Conservation (phyloP, 805 yeast genomes). For the Barnettozyma pratensis region DNA sequence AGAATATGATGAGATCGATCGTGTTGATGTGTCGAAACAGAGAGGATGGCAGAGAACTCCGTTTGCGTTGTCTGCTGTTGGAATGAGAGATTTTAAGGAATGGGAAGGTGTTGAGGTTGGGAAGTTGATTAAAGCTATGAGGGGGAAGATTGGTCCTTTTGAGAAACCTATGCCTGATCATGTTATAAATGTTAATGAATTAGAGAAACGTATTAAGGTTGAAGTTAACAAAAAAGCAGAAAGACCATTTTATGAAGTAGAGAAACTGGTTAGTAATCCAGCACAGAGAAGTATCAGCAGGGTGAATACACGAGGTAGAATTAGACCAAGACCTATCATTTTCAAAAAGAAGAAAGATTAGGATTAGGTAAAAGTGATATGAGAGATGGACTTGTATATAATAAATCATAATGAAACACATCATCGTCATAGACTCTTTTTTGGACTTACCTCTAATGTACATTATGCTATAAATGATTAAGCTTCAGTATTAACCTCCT, state of each 20-base stretch:
- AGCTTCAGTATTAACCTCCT: too few relatives aligned
- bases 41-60: conserved; percentile 8
- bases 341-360: conserved; percentile 2
- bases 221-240: neutral
- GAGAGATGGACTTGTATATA: neutral
- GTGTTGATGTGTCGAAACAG: neutral
- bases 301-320: conserved; percentile 7
- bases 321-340: conserved; percentile 5
- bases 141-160: conserved; percentile 28
- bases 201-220: too few relatives aligned
- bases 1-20: conserved; percentile 27
- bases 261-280: conserved; percentile 5
- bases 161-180: conserved; percentile 24
- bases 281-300: conserved; percentile 6
- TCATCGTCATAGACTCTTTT: too few relatives aligned
- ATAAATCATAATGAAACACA: too few relatives aligned
- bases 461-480: too few relatives aligned
- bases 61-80: conserved; percentile 4
- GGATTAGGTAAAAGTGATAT: neutral
- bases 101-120: conserved; percentile 20
- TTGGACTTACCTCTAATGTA: too few relatives aligned
- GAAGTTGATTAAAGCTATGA: conserved; percentile 2
- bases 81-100: conserved; percentile 16
- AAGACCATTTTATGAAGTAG: conserved; percentile 5
- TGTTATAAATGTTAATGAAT: neutral